Percentiles rank a stretch among this genome's conserved stretches.
Conservation (phyloP, 1,284 basidiomycete species). For the Athelia sp. region DNA sequence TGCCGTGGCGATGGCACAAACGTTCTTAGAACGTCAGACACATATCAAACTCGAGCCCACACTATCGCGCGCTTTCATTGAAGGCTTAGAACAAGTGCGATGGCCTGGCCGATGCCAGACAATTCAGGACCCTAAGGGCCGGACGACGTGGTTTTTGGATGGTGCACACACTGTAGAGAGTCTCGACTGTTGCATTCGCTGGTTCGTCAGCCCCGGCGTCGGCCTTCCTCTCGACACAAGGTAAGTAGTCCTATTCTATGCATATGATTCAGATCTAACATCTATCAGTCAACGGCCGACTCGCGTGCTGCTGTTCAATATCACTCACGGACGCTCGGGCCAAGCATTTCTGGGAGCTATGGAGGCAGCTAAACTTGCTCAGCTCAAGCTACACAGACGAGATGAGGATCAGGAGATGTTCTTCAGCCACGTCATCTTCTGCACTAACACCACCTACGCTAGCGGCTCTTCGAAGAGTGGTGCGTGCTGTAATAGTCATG, state of each 20-base stretch:
- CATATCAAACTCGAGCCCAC: conserved; percentile 19
- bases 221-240: conserved; percentile 28
- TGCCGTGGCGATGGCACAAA: conserved; percentile 72
- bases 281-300: conserved; percentile 20
- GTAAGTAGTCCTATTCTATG: conserved; percentile 14
- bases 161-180: conserved; percentile 96
- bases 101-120: conserved; percentile 99
- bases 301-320: conserved; percentile 90
- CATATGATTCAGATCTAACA: conserved; percentile 3
- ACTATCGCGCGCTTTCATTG: conserved; percentile 51
- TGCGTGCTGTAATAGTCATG: conserved; percentile 19
- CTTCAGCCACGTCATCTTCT: conserved; percentile 90
- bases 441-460: conserved; percentile 92
- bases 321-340: conserved; percentile 87
- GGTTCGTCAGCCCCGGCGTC: conserved; percentile 67
- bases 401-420: conserved; percentile 38
- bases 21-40: conserved; percentile 55
- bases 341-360: conserved; percentile 66
- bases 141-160: conserved; percentile 85
- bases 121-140: conserved; percentile 52
- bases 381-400: conserved; percentile 36
- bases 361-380: conserved; percentile 38
- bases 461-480: conserved; percentile 89
- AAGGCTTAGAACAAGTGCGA: conserved; percentile 64
- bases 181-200: conserved; percentile 80